These are phyloP conservation scores for Cercospora nicotianae DNA, from an alignment of 2,329 filamentous ascomycete species.

Conservation along the genomic window DNA sequence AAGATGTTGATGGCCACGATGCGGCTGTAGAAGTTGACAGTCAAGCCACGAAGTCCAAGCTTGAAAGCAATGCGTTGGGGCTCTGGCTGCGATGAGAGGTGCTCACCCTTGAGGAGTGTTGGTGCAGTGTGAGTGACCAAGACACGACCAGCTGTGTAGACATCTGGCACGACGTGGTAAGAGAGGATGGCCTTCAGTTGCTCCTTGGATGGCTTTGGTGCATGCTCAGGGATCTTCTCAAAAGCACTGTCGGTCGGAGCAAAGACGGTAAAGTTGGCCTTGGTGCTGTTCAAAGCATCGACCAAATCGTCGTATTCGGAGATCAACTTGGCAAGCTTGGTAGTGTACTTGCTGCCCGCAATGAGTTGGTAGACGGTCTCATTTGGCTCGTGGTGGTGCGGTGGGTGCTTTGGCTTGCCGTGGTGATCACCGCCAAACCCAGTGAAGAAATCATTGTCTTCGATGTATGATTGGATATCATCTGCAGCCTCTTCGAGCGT, in stretches of 20 bases:
- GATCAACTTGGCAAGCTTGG: conserved; percentile 73
- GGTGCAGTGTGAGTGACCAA: conserved; percentile 72
- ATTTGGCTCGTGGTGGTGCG: conserved; percentile 54
- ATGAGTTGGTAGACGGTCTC: conserved; percentile 80
- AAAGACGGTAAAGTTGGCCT: conserved; percentile 76
- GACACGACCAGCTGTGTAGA: conserved; percentile 67
- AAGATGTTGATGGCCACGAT: conserved; percentile 69
- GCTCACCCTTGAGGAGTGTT: conserved; percentile 60
- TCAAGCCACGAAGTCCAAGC: conserved; percentile 62
- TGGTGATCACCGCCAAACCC: conserved; percentile 38
- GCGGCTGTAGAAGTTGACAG: conserved; percentile 74
- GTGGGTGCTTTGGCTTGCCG: conserved; percentile 31
- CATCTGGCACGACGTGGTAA: conserved; percentile 72
- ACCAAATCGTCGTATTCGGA: conserved; percentile 71
- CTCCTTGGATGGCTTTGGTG: conserved; percentile 66
- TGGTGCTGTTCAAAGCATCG: conserved; percentile 70
- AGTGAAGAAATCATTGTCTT: conserved; percentile 38
- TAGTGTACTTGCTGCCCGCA: conserved; percentile 71
- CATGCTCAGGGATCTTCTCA: conserved; percentile 59
- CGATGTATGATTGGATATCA: conserved; percentile 52
- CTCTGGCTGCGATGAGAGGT: conserved; percentile 60
- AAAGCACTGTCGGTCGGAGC: conserved; percentile 78
- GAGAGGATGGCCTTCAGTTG: conserved; percentile 65
- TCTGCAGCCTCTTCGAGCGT: conserved; percentile 47
- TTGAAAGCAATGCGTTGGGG: conserved; percentile 71